Evolutionary conservation across 257 asterid species (phyloP), one percentile per base, ranked within the genome.

Genomic region (Avicennia marina): DNA sequence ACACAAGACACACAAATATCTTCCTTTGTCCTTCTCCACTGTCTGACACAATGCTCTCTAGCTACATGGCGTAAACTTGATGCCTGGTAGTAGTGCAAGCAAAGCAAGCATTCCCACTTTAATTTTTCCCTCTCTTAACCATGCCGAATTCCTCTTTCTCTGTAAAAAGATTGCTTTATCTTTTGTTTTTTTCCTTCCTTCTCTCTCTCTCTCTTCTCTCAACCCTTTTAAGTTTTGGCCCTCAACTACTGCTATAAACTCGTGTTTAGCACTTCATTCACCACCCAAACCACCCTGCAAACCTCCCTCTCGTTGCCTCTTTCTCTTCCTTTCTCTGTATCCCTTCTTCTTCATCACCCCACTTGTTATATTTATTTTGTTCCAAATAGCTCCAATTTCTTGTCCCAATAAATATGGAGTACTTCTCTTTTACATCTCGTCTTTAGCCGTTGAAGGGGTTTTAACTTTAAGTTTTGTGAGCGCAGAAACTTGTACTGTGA

Each of bases 51-150:
- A 69, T 55, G 81, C 77, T 72, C 79, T 70, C 72, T 67, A n/a
- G n/a, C 74, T 66, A 76, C 64, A 71, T 85, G 97, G 89, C 76
- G 93, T 81, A 81, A 81, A n/a, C 73, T 79, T 80, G 95, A 79
- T 89, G 87, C 74, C 93, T 83, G 75, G 60, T n/a, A 75, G 82
- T 76, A 83, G 91, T 89, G 89, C 90, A 89, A 89, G 94, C 94
- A 78, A 89, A 86, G 95, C 87, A 86, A 88, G 55, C 73, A 59
- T 44, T 3, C 19, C n/a, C 4, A 69, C 78, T 74, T n/a, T n/a
- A n/a, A n/a, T n/a, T n/a, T n/a, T n/a, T n/a, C n/a, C n/a, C n/a
- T n/a, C n/a, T n/a, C n/a, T n/a, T n/a, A n/a, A n/a, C n/a, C n/a
- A n/a, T n/a, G n/a, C n/a, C n/a, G n/a, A n/a, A n/a, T n/a, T n/a